These are phyloP conservation scores for Cutaneotrichosporon sp. DNA, from an alignment of 1,284 basidiomycete genomes.

Conservation along the genomic window DNA sequence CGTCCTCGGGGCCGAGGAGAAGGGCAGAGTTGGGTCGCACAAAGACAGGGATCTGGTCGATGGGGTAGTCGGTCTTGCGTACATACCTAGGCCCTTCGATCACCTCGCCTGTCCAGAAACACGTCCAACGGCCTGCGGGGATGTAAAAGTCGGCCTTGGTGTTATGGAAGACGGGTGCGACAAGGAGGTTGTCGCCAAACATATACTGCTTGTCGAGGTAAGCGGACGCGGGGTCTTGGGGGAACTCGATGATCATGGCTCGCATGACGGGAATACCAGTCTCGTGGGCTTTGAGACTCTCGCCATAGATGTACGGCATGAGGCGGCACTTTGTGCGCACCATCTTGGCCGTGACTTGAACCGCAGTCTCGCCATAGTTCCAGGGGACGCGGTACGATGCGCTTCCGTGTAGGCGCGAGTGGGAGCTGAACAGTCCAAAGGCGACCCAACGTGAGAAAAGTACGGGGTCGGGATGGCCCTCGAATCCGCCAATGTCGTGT, in stretches of 20 bases:
- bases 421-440: constrained; percentile 55
- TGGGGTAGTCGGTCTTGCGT: constrained; percentile 38
- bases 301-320: constrained; percentile 70
- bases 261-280: constrained; percentile 66
- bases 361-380: constrained; percentile 70
- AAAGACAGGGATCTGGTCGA: constrained; percentile 62
- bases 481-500: constrained; percentile 74
- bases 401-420: constrained; percentile 68
- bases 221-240: constrained; percentile 64
- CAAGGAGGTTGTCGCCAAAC: constrained; percentile 67
- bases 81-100: constrained; percentile 39
- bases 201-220: constrained; percentile 66
- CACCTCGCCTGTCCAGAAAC: constrained; percentile 44
- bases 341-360: constrained; percentile 64
- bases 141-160: constrained; percentile 67
- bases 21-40: constrained; percentile 62
- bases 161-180: constrained; percentile 67
- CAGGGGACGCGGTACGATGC: constrained; percentile 72
- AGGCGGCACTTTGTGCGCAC: constrained; percentile 67
- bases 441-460: constrained; percentile 75
- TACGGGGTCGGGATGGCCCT: constrained; percentile 55
- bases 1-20: constrained; percentile 60
- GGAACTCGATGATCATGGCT: constrained; percentile 73
- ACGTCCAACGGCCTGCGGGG: constrained; percentile 68
- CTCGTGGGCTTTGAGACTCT: constrained; percentile 63